phyloP scores from a whole-genome alignment of 2,329 filamentous ascomycete species.

The Helotiales sp. region DNA sequence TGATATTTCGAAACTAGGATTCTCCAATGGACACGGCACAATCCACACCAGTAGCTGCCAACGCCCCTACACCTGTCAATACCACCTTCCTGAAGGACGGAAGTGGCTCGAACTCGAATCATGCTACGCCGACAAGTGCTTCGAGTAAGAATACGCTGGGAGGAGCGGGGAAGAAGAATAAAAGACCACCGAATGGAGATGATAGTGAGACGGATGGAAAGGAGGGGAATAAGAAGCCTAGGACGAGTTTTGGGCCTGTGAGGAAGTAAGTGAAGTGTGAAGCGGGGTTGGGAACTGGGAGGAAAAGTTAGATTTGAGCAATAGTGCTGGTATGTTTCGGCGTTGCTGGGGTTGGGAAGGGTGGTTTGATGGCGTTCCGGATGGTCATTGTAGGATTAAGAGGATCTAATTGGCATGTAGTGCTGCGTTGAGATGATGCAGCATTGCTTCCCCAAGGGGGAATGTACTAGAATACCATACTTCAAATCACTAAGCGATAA shows the following conservation, averaged over 20 bases:
- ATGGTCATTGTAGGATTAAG: neutral
- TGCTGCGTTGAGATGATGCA: too few relatives aligned
- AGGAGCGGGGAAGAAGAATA: slow-evolving; percentile 52
- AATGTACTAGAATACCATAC: too few relatives aligned
- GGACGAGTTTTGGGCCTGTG: slow-evolving; percentile 33
- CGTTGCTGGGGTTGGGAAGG: neutral
- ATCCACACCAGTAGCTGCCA: slow-evolving; percentile 37
- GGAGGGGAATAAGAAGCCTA: slow-evolving; percentile 37
- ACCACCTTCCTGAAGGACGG: slow-evolving; percentile 50
- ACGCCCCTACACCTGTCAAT: slow-evolving; percentile 56
- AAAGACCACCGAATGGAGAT: slow-evolving; percentile 44
- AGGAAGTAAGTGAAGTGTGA: slow-evolving; percentile 29
- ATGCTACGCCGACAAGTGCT: slow-evolving; percentile 56
- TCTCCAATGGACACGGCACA: slow-evolving; percentile 31
- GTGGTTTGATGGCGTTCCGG: neutral
- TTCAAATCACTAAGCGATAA: too few relatives aligned
- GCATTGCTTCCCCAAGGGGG: too few relatives aligned
- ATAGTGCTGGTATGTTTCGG: too few relatives aligned
- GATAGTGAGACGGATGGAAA: slow-evolving; percentile 60
- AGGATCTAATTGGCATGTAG: neutral
- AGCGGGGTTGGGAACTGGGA: neutral
- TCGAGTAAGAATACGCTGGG: slow-evolving; percentile 38
- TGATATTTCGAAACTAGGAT: slow-evolving; percentile 24
- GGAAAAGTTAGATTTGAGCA: neutral
- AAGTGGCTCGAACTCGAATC: slow-evolving; percentile 46